phyloP scores from a whole-genome alignment of 2,329 filamentous ascomycete species.

The Xylaria sp. region DNA sequence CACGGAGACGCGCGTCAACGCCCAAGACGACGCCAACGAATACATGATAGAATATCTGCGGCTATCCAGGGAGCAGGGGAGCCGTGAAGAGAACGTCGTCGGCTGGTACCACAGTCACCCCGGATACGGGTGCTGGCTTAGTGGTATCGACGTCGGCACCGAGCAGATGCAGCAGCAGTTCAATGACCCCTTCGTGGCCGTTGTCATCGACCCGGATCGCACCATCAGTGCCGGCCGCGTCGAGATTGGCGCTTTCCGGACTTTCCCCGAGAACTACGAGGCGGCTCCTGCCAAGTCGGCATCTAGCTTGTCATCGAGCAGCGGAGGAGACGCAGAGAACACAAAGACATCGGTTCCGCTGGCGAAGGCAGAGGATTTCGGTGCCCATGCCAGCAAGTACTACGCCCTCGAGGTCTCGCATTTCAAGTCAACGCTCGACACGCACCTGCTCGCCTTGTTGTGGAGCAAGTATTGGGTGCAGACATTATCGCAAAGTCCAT shows the following conservation, averaged over 20 bases:
- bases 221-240: constrained; percentile 95
- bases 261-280: constrained; percentile 81
- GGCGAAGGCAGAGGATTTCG: constrained; percentile 95
- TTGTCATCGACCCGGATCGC: constrained; percentile 95
- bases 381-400: constrained; percentile 89
- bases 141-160: constrained; percentile 92
- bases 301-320: constrained; percentile 22
- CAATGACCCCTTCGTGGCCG: constrained; percentile 90
- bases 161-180: constrained; percentile 86
- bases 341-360: constrained; percentile 75
- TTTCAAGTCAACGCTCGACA: constrained; percentile 93
- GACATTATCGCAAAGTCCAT: constrained; percentile 88
- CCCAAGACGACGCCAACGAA: constrained; percentile 94
- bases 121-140: constrained; percentile 97
- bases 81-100: constrained; percentile 85
- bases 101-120: constrained; percentile 99
- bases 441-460: constrained; percentile 83
- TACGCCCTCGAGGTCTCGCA: constrained; percentile 92
- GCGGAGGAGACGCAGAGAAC: constrained; percentile 54
- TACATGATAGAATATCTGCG: constrained; percentile 91
- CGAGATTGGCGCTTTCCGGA: constrained; percentile 96
- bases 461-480: constrained; percentile 99
- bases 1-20: constrained; percentile 98
- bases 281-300: constrained; percentile 47
- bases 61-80: constrained; percentile 76